Evolutionary conservation across 2,329 filamentous ascomycete species (phyloP).

Genomic region (Karstenula rhodostoma): DNA sequence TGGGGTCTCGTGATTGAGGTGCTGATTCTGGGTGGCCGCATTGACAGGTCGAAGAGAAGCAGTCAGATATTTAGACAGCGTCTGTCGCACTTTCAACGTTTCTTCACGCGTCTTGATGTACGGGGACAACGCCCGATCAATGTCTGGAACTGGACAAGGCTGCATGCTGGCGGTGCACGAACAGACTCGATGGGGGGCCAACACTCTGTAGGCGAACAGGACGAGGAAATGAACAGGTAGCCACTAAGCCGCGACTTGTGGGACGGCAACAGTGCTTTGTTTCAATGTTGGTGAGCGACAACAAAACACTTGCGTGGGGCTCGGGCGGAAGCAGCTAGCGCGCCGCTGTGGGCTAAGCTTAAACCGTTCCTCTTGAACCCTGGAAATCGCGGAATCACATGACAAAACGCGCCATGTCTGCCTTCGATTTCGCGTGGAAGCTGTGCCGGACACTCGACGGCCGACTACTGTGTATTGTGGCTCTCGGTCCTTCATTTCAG

Average conservation of each 20-base stretch:
- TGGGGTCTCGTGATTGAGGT: constrained; percentile 44
- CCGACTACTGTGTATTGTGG: background rate
- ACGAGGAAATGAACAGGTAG: background rate
- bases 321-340: constrained; percentile 5
- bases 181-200: background rate
- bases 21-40: constrained; percentile 36
- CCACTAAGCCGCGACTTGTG: background rate
- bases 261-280: background rate
- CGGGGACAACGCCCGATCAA: constrained; percentile 45
- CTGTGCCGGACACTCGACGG: no score
- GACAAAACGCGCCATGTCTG: background rate
- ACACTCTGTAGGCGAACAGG: background rate
- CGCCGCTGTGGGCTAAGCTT: background rate
- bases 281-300: background rate
- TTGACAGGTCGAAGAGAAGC: constrained; percentile 39
- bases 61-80: constrained; percentile 43
- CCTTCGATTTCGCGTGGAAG: no score
- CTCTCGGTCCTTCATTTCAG: background rate
- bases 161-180: background rate
- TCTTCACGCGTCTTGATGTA: constrained; percentile 49
- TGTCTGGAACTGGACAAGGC: constrained; percentile 48
- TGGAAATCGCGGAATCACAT: constrained; percentile 8
- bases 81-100: constrained; percentile 45
- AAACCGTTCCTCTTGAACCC: background rate
- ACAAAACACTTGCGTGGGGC: constrained; percentile 9